phyloP scores from a whole-genome alignment of 176 grass and related monocot species.

The Tillandsia fasciculata region DNA sequence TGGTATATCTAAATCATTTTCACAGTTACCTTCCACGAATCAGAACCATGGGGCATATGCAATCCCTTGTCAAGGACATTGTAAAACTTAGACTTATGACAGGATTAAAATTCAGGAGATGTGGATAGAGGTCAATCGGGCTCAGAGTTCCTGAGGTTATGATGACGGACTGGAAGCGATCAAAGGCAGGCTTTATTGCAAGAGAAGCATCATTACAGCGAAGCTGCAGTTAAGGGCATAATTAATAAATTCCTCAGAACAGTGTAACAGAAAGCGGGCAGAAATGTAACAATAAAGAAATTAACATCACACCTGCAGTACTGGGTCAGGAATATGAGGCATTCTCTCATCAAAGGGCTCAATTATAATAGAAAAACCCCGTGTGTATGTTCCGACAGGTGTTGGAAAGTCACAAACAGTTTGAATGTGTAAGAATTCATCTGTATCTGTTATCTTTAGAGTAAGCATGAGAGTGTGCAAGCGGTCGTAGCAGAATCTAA shows the following conservation, averaged over 20 bases:
- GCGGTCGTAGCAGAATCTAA: constrained; percentile 90
- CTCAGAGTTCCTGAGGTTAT: constrained; percentile 96
- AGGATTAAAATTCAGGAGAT: constrained; percentile 84
- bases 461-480: constrained; percentile 83
- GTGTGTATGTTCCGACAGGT: constrained; percentile 70
- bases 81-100: constrained; percentile 96
- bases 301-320: constrained; percentile 51
- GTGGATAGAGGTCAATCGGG: constrained; percentile 90
- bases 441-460: constrained; percentile 76
- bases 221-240: constrained; percentile 50
- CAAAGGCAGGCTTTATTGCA: constrained; percentile 87
- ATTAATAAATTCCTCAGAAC: constrained; percentile 16
- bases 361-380: constrained; percentile 91
- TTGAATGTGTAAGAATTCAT: constrained; percentile 89
- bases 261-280: not conserved
- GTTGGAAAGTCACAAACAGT: constrained; percentile 94
- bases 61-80: constrained; percentile 95
- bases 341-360: constrained; percentile 90
- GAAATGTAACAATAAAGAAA: constrained; percentile 10
- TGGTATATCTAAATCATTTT: not conserved
- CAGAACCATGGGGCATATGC: constrained; percentile 95
- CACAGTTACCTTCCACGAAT: constrained; percentile 75
- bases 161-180: constrained; percentile 82
- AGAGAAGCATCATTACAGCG: constrained; percentile 96
- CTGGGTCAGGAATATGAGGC: constrained; percentile 79